phyloP scores from a whole-genome alignment of 2,329 filamentous ascomycete genomes.

The Calycina marina region DNA sequence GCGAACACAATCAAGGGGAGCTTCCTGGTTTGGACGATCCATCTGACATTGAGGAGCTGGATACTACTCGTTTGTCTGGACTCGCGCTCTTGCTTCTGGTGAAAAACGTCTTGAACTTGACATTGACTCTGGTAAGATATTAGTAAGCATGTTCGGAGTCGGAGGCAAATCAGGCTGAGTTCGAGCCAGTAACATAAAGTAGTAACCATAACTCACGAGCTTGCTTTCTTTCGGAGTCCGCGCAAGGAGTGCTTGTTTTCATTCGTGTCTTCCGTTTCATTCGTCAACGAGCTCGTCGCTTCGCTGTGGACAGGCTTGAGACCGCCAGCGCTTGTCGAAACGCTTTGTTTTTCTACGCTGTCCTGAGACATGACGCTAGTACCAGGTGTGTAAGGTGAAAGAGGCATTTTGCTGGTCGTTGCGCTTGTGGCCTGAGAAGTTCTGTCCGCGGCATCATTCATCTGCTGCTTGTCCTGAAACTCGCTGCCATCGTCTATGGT shows the following conservation, averaged over 20 bases:
- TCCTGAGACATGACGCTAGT: conserved; percentile 48
- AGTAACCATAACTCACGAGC: too few species aligned
- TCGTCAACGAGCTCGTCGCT: conserved; percentile 5
- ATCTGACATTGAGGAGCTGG: too few species aligned
- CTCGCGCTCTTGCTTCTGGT: conserved; percentile 20
- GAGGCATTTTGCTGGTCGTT: conserved; percentile 47
- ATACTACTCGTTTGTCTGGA: too few species aligned
- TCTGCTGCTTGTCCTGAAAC: conserved; percentile 28
- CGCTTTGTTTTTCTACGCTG: conserved; percentile 6
- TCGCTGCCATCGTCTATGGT: conserved; percentile 3
- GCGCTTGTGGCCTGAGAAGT: conserved; percentile 48
- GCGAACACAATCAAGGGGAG: too few species aligned
- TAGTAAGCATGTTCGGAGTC: too few species aligned
- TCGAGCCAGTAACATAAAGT: too few species aligned
- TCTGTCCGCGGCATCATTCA: conserved; percentile 49
- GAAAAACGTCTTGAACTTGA: conserved; percentile 30
- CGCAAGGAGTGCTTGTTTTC: conserved; percentile 28
- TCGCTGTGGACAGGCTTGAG: conserved; percentile 19
- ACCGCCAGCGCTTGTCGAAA: conserved; percentile 8
- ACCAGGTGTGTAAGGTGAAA: conserved; percentile 50
- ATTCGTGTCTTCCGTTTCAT: conserved; percentile 9
- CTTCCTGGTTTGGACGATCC: too few species aligned
- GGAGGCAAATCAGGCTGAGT: too few species aligned
- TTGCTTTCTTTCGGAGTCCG: conserved; percentile 41
- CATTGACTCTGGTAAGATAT: conserved; percentile 47